These are phyloP conservation scores for Eucalyptus pauciflora DNA, from an alignment of 345 rosid species.

Conservation along the genomic window DNA sequence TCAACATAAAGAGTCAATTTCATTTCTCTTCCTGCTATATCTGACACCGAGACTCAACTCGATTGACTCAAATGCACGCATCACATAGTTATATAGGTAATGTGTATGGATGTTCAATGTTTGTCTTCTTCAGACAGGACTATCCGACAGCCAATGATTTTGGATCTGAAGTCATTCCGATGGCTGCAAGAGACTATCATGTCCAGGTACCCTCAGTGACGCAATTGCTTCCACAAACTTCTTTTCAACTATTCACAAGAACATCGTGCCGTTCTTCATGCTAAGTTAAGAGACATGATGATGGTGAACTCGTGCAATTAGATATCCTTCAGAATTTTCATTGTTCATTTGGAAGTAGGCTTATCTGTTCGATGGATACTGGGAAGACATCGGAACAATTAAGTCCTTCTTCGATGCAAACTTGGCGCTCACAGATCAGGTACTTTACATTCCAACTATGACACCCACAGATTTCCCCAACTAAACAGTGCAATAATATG, in stretches of 20 bases:
- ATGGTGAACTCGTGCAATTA: not conserved
- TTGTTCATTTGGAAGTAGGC: conserved; percentile 22
- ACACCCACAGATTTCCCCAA: not conserved
- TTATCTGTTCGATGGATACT: conserved; percentile 55
- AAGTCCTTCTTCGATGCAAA: conserved; percentile 82
- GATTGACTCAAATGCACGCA: not conserved
- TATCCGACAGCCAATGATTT: conserved; percentile 75
- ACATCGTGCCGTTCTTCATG: not conserved
- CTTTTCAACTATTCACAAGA: not conserved
- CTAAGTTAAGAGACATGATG: not conserved
- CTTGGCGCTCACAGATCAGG: conserved; percentile 73
- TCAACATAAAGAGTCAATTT: not conserved
- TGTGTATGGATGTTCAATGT: not conserved
- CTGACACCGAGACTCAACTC: not conserved
- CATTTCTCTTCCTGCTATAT: not conserved
- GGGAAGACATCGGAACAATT: conserved; percentile 92
- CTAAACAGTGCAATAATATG: not conserved
- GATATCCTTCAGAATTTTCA: not conserved
- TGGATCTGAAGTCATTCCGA: conserved; percentile 79
- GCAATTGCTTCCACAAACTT: not conserved
- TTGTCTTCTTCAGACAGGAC: conserved; percentile 21
- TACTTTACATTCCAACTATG: conserved; percentile 8
- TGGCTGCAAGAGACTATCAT: conserved; percentile 45
- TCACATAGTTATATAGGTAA: not conserved
- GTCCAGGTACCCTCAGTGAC: conserved; percentile 40